phyloP scores from a whole-genome alignment of 345 rosid genomes.

The Dimocarpus longan region DNA sequence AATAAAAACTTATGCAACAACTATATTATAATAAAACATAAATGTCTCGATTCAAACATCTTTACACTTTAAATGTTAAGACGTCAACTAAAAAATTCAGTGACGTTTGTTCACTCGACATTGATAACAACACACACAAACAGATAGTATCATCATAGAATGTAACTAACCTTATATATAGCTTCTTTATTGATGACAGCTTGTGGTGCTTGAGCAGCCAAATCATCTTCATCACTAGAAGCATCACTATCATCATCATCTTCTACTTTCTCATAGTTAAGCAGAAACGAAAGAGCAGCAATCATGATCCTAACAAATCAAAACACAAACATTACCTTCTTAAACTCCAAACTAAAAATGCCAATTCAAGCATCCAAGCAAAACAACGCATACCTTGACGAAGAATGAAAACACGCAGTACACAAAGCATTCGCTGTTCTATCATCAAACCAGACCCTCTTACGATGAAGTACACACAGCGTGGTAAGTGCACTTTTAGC shows the following conservation, averaged over 20 bases:
- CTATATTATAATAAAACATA: neutral
- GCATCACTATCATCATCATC: constrained; percentile 70
- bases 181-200: constrained; percentile 64
- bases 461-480: constrained; percentile 75
- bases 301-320: constrained; percentile 70
- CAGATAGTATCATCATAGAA: neutral
- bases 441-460: constrained; percentile 87
- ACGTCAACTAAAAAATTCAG: neutral
- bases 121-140: neutral
- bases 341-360: constrained; percentile 9
- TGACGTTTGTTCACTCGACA: neutral
- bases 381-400: constrained; percentile 57
- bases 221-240: constrained; percentile 75
- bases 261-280: constrained; percentile 84
- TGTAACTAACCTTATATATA: constrained; percentile 69
- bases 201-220: constrained; percentile 42
- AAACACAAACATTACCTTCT: constrained; percentile 4
- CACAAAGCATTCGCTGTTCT: constrained; percentile 94
- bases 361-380: constrained; percentile 9
- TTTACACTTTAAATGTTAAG: neutral
- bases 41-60: neutral
- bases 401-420: constrained; percentile 81
- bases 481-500: constrained; percentile 79
- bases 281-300: constrained; percentile 76
- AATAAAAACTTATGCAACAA: neutral